These are phyloP conservation scores for Phytophthora ramorum DNA, from an alignment of 352 stramenopile species.

Conservation along the genomic window DNA sequence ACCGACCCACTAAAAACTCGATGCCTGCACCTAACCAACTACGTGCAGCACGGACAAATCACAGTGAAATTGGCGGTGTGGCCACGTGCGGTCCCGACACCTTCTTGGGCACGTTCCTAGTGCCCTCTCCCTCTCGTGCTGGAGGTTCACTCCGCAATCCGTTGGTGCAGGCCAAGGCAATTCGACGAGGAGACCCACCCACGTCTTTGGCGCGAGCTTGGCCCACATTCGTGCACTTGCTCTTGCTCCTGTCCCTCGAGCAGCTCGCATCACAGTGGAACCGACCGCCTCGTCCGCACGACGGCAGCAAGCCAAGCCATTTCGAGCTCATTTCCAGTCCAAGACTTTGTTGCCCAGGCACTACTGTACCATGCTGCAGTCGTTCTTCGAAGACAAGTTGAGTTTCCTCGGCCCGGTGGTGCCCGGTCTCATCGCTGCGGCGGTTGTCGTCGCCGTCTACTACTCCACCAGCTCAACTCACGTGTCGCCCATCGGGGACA, in stretches of 20 bases:
- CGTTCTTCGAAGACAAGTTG: conserved; percentile 29
- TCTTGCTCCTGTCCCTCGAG: neutral
- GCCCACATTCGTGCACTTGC: neutral
- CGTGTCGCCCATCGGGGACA: neutral
- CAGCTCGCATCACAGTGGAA: conserved; percentile 18
- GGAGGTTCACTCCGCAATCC: neutral
- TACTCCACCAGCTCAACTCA: conserved; percentile 14
- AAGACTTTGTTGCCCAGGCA: neutral
- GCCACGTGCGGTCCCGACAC: neutral
- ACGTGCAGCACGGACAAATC: too few species aligned
- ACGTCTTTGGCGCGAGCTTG: conserved; percentile 14
- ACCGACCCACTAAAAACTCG: too few species aligned
- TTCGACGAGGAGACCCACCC: neutral
- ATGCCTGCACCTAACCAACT: too few species aligned
- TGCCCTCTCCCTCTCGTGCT: neutral
- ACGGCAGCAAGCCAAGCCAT: neutral
- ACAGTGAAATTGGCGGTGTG: too few species aligned
- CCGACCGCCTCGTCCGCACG: conserved; percentile 4
- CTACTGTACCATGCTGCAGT: conserved; percentile 19
- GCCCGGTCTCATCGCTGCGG: conserved; percentile 22
- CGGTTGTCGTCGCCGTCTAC: conserved; percentile 27
- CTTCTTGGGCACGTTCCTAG: neutral
- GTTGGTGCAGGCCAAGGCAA: neutral
- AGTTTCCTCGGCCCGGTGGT: conserved; percentile 21
- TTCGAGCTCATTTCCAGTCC: neutral